Percentiles rank a stretch among this genome's conserved stretches.
Conservation (phyloP, 202 grass and related monocot genomes). For the Musa balbisiana region DNA sequence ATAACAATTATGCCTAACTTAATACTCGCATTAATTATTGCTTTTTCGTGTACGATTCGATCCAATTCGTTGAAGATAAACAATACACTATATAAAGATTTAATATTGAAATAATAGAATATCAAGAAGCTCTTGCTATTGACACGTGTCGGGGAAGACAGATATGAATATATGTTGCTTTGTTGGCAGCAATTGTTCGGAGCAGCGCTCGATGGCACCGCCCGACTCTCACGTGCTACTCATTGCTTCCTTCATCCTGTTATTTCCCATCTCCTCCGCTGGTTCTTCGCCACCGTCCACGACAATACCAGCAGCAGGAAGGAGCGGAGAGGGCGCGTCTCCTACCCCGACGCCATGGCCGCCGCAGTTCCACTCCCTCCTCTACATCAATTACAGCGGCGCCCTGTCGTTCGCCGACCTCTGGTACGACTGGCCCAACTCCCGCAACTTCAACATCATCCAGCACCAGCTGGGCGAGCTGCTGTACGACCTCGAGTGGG, state of each 20-base stretch:
- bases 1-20: too few species aligned
- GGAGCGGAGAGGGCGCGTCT: background rate
- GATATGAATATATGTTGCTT: background rate
- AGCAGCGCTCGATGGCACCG: background rate
- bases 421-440: conserved; percentile 72
- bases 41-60: too few species aligned
- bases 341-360: conserved; percentile 49
- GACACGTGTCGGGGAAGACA: too few species aligned
- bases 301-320: background rate
- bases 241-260: background rate
- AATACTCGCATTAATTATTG: too few species aligned
- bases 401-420: conserved; percentile 54
- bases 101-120: too few species aligned
- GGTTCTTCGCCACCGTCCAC: background rate
- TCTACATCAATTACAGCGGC: conserved; percentile 54
- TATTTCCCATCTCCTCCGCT: background rate
- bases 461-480: conserved; percentile 22
- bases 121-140: too few species aligned
- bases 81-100: too few species aligned
- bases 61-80: too few species aligned
- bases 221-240: background rate
- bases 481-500: conserved; percentile 6
- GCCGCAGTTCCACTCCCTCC: conserved; percentile 63
- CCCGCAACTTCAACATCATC: conserved; percentile 76
- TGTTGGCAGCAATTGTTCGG: too few species aligned